phyloP scores from a whole-genome alignment of 208 protist species.

The Leishmania aethiopica region DNA sequence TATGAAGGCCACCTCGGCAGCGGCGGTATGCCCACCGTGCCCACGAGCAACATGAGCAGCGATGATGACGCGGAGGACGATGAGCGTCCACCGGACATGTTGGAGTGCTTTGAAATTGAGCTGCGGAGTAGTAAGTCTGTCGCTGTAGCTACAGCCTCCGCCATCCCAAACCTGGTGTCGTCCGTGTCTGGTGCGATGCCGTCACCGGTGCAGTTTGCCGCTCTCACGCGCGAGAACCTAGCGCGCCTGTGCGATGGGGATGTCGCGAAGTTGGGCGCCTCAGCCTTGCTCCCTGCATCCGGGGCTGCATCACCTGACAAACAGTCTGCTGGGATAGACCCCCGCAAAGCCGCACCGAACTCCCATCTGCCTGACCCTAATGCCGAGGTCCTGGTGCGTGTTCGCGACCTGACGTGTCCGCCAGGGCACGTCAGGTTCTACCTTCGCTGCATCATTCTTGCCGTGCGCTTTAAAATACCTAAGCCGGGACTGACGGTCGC shows the following conservation, averaged over 20 bases:
- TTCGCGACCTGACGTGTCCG: slow-evolving; percentile 67
- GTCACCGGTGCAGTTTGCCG: slow-evolving; percentile 13
- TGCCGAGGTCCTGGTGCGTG: slow-evolving; percentile 31
- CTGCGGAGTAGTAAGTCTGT: slow-evolving; percentile 20
- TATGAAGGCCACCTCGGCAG: neutral
- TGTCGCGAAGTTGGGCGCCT: neutral
- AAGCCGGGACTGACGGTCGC: slow-evolving; percentile 61
- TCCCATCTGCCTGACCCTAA: neutral
- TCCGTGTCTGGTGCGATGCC: neutral
- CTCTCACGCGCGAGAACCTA: slow-evolving; percentile 34
- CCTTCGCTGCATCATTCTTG: slow-evolving; percentile 70
- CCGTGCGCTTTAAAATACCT: slow-evolving; percentile 65
- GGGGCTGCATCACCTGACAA: slow-evolving; percentile 1
- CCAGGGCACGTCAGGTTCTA: slow-evolving; percentile 56
- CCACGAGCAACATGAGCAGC: neutral
- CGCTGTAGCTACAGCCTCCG: neutral
- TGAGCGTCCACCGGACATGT: slow-evolving; percentile 21
- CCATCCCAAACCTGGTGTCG: neutral
- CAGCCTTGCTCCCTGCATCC: neutral
- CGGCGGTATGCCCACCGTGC: neutral
- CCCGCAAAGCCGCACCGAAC: neutral
- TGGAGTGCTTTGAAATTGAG: slow-evolving; percentile 56
- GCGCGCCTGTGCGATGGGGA: slow-evolving; percentile 22
- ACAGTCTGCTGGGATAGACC: neutral
- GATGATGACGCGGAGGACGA: slow-evolving; percentile 29